Base-by-base conservation (phyloP, 305 asterid species). In the Coffea humblotiana region DNA sequence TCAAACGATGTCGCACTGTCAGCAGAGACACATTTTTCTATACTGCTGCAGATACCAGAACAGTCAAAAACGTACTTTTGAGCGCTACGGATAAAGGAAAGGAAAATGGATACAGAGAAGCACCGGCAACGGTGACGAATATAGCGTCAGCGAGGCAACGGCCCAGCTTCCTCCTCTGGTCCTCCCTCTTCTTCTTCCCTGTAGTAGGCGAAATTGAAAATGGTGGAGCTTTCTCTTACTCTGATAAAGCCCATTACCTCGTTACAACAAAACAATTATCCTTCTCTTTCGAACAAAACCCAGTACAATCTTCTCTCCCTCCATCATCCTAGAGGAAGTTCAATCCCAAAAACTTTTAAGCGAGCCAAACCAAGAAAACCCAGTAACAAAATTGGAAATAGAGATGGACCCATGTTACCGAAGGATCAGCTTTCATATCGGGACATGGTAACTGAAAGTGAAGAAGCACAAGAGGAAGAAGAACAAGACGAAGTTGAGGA, bases 221-320 rank as follows among this genome's bases (percentile, higher is more conserved):
- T 77, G 81, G 58, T 21, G 75, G 77, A 12, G 66, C 67, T 81
- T 16, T 71, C 58, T 77, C 77, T 81, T 29, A 6, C 73, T 47
- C 58, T 71, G 21, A 58, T 61, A 54, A 54, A 54, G 12, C 71
- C 6, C 60, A 69, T 70, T 60, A 45, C 80, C 49, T 37, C 73
- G 19, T 37, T 15, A 58, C 18, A 45, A 27, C 54, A 8, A 4
- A 56, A n/a, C 54, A 51, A 16, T 43, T 48, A 65, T 19, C 65
- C 54, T 56, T n/a, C n/a, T 56, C 63, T 18, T 56, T 8, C n/a
- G 25, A 56, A 56, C 75, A 71, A 47, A 47, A 12, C 15, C 74
- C 15, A 37, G 43, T 37, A 69, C 21, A 25, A n/a, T 68, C 25
- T 70, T 45, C 43, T 72, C 40, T 43, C 16, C 35, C 56, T 19